Percentiles rank a stretch among this genome's conserved stretches.
phyloP scores from a whole-genome alignment of 352 stramenopile species.

The Albugo laibachii region DNA sequence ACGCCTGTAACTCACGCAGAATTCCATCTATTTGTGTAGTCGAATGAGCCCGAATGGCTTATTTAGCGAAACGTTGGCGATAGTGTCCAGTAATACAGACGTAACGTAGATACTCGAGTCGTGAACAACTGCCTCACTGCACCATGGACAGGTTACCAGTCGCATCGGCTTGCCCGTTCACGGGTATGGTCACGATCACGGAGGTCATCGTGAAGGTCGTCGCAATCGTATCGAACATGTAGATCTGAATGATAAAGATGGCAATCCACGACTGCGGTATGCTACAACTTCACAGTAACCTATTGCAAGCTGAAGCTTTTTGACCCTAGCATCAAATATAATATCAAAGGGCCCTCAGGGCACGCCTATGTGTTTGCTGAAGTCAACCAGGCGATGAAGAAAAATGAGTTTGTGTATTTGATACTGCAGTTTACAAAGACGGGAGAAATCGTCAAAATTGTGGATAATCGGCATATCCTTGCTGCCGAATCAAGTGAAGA shows the following conservation, averaged over 20 bases:
- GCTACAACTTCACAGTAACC: not conserved
- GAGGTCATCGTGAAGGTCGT: conserved; percentile 82
- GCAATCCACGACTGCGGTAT: conserved; percentile 46
- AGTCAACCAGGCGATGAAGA: conserved; percentile 83
- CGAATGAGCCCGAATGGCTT: conserved; percentile 72
- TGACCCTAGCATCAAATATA: conserved; percentile 80
- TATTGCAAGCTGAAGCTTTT: not conserved
- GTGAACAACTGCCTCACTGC: not conserved
- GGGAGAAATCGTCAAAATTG: conserved; percentile 75
- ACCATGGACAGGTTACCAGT: conserved; percentile 26
- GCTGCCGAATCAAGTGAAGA: conserved; percentile 50
- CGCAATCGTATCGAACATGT: conserved; percentile 92
- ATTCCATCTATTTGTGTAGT: conserved; percentile 10
- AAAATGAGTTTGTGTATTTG: conserved; percentile 90
- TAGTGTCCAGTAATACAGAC: conserved; percentile 55
- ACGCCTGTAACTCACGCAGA: not conserved
- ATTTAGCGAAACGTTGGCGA: conserved; percentile 54
- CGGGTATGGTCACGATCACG: conserved; percentile 87
- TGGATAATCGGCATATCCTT: conserved; percentile 84
- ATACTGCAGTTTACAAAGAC: conserved; percentile 88
- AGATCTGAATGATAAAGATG: conserved; percentile 79
- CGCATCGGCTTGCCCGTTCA: conserved; percentile 81
- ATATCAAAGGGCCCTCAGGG: conserved; percentile 83
- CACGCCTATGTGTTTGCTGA: conserved; percentile 86
- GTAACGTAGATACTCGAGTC: conserved; percentile 2